Evolutionary conservation across 306 rosid genomes (phyloP).

Genomic region (Cucumis sativus): DNA sequence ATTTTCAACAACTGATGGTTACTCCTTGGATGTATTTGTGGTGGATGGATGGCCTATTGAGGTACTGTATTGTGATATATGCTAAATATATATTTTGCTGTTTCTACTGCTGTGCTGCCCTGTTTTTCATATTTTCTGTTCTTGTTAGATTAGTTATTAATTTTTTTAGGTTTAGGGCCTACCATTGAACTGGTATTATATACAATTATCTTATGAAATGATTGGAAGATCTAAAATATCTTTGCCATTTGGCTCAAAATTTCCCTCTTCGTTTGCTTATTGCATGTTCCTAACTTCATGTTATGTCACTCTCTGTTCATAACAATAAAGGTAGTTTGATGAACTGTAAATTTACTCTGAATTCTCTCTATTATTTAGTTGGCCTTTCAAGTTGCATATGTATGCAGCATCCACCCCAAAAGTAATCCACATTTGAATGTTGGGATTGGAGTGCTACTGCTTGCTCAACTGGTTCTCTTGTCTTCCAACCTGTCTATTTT

Average conservation of each 20-base stretch:
- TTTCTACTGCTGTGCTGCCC: not conserved
- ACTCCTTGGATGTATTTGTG: slow-evolving; percentile 44
- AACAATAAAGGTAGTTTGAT: not conserved
- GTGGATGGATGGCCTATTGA: slow-evolving; percentile 61
- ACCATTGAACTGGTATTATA: not conserved
- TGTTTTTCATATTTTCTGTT: not conserved
- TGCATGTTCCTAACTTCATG: not conserved
- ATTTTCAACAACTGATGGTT: slow-evolving; percentile 50
- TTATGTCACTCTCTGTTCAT: not conserved
- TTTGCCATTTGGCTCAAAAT: not conserved
- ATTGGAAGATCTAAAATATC: too few relatives aligned
- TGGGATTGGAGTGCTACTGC: not conserved
- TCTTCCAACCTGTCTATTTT: not conserved
- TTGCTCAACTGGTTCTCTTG: not conserved
- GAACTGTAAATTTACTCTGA: not conserved
- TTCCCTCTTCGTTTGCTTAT: not conserved
- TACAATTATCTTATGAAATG: not conserved
- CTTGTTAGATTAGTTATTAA: not conserved
- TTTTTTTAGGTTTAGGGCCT: too few relatives aligned
- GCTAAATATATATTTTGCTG: not conserved
- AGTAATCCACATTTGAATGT: not conserved
- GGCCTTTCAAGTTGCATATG: not conserved
- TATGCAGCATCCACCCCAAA: not conserved
- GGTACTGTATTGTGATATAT: slow-evolving; percentile 22
- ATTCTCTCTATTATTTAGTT: not conserved